Conservation (phyloP, 2,329 filamentous ascomycete species). For the Tolypocladium guangdongense region DNA sequence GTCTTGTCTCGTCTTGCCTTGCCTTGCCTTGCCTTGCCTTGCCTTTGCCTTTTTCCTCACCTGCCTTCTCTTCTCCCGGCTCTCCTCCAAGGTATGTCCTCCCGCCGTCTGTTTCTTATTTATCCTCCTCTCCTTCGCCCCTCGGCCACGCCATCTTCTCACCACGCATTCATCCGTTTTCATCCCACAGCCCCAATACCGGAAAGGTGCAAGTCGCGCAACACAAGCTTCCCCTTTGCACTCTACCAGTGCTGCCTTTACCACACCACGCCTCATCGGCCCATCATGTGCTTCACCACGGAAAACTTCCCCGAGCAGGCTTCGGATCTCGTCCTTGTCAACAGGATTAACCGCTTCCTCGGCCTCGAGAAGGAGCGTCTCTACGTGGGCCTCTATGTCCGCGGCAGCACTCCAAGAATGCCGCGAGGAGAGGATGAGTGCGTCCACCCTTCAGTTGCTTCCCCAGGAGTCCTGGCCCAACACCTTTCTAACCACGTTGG, state of each 20-base stretch:
- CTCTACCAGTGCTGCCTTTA: not conserved
- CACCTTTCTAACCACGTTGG: not conserved
- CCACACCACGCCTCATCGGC: not conserved
- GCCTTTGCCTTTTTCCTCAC: not conserved
- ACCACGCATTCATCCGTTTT: not conserved
- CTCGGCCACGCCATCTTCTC: not conserved
- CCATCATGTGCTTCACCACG: slow-evolving; percentile 2
- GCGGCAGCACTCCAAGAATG: slow-evolving; percentile 5
- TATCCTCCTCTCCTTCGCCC: not conserved
- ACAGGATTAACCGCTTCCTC: not conserved
- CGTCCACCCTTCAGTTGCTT: not conserved
- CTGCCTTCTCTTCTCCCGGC: not conserved
- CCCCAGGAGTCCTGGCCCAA: not conserved
- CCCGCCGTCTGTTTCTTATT: not conserved
- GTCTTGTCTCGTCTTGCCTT: not conserved
- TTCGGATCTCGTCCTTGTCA: slow-evolving; percentile 1
- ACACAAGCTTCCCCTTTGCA: not conserved
- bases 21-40: not conserved
- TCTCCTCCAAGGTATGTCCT: not conserved
- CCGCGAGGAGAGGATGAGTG: slow-evolving; percentile 7
- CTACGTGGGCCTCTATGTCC: slow-evolving; percentile 5
- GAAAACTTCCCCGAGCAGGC: slow-evolving; percentile 1
- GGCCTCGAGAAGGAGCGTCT: slow-evolving; percentile 11
- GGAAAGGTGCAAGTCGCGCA: too few species aligned
- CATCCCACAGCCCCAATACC: not conserved